Percentiles rank a stretch among this genome's conserved stretches.
Evolutionary conservation across 176 grass and related monocot genomes (phyloP).

Genomic region (Carex parvula): DNA sequence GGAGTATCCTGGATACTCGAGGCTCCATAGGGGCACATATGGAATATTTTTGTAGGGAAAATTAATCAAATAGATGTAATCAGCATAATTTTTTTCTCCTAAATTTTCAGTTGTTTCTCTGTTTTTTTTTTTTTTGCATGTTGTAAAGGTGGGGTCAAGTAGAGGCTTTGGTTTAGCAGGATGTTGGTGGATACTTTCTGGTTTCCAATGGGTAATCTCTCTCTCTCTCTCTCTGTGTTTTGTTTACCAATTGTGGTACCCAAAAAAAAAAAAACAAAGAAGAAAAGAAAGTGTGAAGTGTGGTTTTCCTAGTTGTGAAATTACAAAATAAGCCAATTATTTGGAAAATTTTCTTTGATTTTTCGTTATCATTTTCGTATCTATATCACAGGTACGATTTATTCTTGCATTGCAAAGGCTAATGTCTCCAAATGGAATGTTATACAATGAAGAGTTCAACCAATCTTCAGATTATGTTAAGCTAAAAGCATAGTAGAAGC

Average conservation of each 20-base stretch:
- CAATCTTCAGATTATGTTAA: slow-evolving; percentile 41
- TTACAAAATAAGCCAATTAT: neutral
- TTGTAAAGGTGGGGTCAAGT: slow-evolving; percentile 42
- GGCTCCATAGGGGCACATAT: neutral
- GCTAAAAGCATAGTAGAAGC: slow-evolving; percentile 40
- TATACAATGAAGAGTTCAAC: slow-evolving; percentile 66
- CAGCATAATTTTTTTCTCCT: neutral
- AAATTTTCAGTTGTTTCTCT: neutral
- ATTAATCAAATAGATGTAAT: neutral
- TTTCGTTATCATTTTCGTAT: slow-evolving; percentile 8
- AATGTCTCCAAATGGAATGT: slow-evolving; percentile 54
- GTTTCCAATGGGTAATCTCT: slow-evolving; percentile 93
- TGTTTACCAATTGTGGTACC: no score
- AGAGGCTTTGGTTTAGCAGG: slow-evolving; percentile 51
- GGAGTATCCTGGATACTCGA: neutral
- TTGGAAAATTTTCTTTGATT: neutral
- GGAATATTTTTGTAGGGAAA: neutral
- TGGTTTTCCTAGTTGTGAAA: neutral
- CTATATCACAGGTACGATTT: slow-evolving; percentile 50
- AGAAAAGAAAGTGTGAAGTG: neutral
- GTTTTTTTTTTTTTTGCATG: slow-evolving; percentile 5
- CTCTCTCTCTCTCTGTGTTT: neutral
- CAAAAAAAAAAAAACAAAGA: no score
- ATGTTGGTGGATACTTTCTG: slow-evolving; percentile 88
- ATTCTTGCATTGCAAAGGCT: slow-evolving; percentile 66